A percentile compares a stretch with the other conserved stretches of the same genome.
Conservation (phyloP, 192 early-diverging fungal species). For the Chytriomyces hyalinus region DNA sequence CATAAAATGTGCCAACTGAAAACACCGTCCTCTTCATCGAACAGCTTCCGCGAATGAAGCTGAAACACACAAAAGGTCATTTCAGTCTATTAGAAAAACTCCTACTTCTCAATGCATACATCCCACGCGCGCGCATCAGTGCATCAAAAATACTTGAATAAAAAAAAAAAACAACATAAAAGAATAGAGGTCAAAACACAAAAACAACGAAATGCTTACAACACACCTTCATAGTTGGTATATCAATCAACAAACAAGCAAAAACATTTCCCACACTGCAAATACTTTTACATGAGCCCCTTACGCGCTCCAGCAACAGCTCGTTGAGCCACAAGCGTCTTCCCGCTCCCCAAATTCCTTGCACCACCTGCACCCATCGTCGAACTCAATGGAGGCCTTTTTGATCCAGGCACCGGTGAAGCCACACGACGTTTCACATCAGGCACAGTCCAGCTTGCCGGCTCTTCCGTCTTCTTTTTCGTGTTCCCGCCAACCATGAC, state of each 20-base stretch:
- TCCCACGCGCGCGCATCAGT: background rate
- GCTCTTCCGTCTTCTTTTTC: background rate
- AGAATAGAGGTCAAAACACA: background rate
- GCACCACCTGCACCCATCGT: background rate
- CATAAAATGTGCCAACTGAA: too few relatives aligned
- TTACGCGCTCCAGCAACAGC: background rate
- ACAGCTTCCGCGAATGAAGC: too few relatives aligned
- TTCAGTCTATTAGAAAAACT: background rate
- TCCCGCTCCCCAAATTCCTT: background rate
- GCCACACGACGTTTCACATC: background rate
- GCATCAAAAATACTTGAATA: background rate
- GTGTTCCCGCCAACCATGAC: background rate
- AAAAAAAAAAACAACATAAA: background rate
- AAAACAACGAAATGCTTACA: background rate
- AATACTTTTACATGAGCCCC: background rate
- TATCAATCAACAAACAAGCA: background rate
- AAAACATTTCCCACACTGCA: background rate
- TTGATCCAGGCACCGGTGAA: background rate
- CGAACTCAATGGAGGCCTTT: background rate
- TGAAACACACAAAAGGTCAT: background rate
- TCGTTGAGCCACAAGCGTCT: background rate
- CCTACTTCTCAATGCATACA: background rate
- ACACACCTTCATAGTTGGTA: background rate
- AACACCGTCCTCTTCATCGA: too few relatives aligned
- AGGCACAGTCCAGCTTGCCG: background rate